A percentile compares a stretch with the other conserved stretches of the same genome.
Evolutionary conservation across 176 grass and related monocot species (phyloP).

Genomic region (Rhynchospora breviuscula): DNA sequence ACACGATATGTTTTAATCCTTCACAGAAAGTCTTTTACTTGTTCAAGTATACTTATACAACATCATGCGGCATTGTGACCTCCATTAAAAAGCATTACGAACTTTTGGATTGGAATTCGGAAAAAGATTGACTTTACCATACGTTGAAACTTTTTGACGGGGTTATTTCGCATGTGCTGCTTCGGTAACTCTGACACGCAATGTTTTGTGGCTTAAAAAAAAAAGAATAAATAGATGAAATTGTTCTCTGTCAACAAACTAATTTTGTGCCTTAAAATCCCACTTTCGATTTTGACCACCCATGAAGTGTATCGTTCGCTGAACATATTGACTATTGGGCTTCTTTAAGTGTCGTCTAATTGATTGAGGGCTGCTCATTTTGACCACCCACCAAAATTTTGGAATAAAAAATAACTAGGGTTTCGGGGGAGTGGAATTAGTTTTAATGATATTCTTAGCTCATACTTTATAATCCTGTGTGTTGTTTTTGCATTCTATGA

Average conservation of each 20-base stretch:
- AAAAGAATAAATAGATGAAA: background rate
- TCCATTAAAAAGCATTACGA: background rate
- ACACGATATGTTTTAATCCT: background rate
- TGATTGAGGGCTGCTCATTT: background rate
- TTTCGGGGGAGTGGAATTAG: background rate
- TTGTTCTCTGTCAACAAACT: background rate
- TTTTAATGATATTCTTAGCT: no score
- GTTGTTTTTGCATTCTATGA: no score
- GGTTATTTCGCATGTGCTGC: background rate
- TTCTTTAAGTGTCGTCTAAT: background rate
- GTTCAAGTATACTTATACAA: background rate
- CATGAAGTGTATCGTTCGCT: background rate
- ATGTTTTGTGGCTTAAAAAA: background rate
- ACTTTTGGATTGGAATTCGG: background rate
- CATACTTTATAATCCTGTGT: no score
- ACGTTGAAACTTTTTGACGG: background rate
- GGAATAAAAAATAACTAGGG: background rate
- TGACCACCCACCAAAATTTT: background rate
- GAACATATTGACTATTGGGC: background rate
- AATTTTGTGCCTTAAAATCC: background rate
- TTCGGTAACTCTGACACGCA: background rate
- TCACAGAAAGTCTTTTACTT: background rate
- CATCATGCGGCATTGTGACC: background rate
- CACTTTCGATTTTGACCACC: background rate
- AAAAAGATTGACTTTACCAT: background rate